Percentiles rank a stretch among this genome's conserved stretches.
phyloP scores from a whole-genome alignment of 1,284 basidiomycete species.

The Cryptococcus jaspeensis region DNA sequence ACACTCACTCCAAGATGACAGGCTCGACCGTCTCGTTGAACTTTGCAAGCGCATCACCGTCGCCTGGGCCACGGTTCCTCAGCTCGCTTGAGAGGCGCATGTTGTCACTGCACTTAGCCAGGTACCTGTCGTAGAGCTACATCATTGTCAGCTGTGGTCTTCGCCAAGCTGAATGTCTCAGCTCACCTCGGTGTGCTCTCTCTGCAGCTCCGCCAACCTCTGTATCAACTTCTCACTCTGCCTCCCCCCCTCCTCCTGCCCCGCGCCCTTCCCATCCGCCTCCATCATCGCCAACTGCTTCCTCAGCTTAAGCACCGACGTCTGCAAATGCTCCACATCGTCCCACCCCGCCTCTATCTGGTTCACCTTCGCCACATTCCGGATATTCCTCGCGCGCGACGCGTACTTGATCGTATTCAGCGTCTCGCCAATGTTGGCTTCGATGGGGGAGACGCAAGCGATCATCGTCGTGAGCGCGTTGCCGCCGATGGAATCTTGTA shows the following conservation, averaged over 20 bases:
- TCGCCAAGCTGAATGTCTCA: no score
- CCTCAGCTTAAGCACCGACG: conserved; percentile 74
- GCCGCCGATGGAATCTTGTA: conserved; percentile 98
- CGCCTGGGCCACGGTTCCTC: conserved; percentile 54
- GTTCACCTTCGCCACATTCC: conserved; percentile 88
- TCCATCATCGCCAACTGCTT: conserved; percentile 78
- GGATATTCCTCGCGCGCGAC: conserved; percentile 95
- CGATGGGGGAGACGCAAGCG: conserved; percentile 87
- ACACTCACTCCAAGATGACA: conserved; percentile 77
- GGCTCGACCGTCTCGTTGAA: conserved; percentile 97
- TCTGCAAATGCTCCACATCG: conserved; percentile 93
- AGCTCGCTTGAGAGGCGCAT: conserved; percentile 43
- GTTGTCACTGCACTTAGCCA: conserved; percentile 46
- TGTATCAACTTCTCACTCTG: conserved; percentile 82
- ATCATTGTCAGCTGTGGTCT: conserved; percentile 1
- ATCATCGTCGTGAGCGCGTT: conserved; percentile 99
- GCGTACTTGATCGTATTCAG: conserved; percentile 98
- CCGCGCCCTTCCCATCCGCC: conserved; percentile 46
- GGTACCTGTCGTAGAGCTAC: conserved; percentile 46
- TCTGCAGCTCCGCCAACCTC: conserved; percentile 42
- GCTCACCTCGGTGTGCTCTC: conserved; percentile 47
- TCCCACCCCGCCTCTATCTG: conserved; percentile 98
- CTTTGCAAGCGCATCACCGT: conserved; percentile 63
- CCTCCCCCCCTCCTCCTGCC: conserved; percentile 79
- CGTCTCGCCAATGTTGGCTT: conserved; percentile 93